phyloP scores from a whole-genome alignment of 2,329 filamentous ascomycete species.

The Cytospora chrysosperma region DNA sequence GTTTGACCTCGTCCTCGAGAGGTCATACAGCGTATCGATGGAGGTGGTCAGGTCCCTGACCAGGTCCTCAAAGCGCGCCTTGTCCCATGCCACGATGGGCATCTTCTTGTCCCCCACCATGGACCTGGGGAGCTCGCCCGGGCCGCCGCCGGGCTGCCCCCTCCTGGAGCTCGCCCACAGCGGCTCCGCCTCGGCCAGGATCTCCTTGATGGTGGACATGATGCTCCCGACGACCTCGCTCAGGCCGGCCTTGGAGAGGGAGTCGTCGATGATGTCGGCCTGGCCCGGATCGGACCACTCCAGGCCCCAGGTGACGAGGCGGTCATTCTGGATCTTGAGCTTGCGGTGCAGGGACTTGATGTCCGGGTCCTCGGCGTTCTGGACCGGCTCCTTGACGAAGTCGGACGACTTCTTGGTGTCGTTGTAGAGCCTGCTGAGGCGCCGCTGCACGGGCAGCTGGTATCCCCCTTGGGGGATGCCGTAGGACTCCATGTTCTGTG shows the following conservation, averaged over 20 bases:
- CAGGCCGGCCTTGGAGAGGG: constrained; percentile 69
- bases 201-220: constrained; percentile 78
- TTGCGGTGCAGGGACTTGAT: constrained; percentile 72
- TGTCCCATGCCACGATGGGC: constrained; percentile 64
- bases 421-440: constrained; percentile 72
- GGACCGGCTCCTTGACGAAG: constrained; percentile 65
- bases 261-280: constrained; percentile 69
- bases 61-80: constrained; percentile 71
- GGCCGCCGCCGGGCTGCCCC: constrained; percentile 39
- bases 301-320: constrained; percentile 75
- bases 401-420: constrained; percentile 78
- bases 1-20: constrained; percentile 64
- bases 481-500: constrained; percentile 49
- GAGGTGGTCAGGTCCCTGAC: constrained; percentile 72
- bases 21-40: constrained; percentile 76
- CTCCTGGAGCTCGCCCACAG: constrained; percentile 64
- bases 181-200: constrained; percentile 71
- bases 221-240: constrained; percentile 77
- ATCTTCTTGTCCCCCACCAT: constrained; percentile 49
- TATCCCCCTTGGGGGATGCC: constrained; percentile 49
- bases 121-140: constrained; percentile 39
- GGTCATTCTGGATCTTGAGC: constrained; percentile 76
- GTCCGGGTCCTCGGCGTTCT: constrained; percentile 65
- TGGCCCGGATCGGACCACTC: constrained; percentile 76
- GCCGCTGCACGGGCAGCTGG: constrained; percentile 58